Evolutionary conservation across 2,329 filamentous ascomycete species (phyloP).

Genomic region (Leptographium radiaticola): DNA sequence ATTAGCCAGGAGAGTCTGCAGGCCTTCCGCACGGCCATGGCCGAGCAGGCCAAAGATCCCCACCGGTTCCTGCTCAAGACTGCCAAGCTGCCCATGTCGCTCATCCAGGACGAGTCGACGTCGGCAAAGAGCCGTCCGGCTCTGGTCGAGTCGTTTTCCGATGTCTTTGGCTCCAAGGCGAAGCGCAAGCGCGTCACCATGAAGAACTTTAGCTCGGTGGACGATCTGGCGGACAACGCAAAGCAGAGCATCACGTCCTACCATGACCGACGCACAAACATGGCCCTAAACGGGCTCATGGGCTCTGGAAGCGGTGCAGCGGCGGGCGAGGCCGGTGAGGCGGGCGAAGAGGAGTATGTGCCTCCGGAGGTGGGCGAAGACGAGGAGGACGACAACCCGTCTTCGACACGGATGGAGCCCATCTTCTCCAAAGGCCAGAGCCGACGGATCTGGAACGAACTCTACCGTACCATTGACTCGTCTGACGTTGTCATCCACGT

Average conservation of each 20-base stretch:
- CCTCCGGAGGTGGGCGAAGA: conserved; percentile 7
- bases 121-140: conserved; percentile 48
- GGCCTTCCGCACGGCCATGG: conserved; percentile 80
- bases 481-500: conserved; percentile 95
- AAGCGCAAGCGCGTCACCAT: conserved; percentile 74
- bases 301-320: background rate
- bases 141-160: conserved; percentile 45
- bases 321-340: conserved; percentile 16
- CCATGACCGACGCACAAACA: conserved; percentile 48
- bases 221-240: conserved; percentile 69
- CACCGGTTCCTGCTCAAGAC: conserved; percentile 92
- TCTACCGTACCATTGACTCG: conserved; percentile 69
- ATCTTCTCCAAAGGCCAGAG: conserved; percentile 92
- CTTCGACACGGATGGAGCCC: conserved; percentile 56
- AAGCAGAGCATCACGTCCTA: conserved; percentile 73
- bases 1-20: conserved; percentile 65
- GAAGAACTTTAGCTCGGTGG: conserved; percentile 58
- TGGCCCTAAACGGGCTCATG: conserved; percentile 62
- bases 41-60: conserved; percentile 77
- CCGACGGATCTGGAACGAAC: conserved; percentile 93
- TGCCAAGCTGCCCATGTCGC: conserved; percentile 91
- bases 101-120: conserved; percentile 65
- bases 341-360: conserved; percentile 23
- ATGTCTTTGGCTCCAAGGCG: conserved; percentile 87
- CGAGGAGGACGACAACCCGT: conserved; percentile 15